Evolutionary conservation across 345 rosid genomes (phyloP), one percentile per base, ranked within the genome.

Genomic region (Melastoma malabathricum): DNA sequence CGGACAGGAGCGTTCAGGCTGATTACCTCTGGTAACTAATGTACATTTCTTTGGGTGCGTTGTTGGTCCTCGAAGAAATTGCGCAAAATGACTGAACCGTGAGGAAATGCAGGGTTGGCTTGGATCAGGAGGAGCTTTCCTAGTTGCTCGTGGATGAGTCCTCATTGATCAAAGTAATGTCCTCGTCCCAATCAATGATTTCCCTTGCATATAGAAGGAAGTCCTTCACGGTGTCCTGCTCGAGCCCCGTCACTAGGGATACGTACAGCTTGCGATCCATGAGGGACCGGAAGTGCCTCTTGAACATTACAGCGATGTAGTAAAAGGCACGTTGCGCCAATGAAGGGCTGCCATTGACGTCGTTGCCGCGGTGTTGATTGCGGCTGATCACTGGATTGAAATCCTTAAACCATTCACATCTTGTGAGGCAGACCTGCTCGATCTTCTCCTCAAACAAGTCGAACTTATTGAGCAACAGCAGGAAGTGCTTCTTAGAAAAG

Each of bases 351-450:
- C 47, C 64, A 18, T 52, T 62, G 46, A 73, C 68, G 13, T 44
- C 48, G 10, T 25, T 60, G 59, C 48, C 55, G 50, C 38, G 38
- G 12, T 51, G 60, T 48, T 58, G 61, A 62, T 69, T 64, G 18
- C 60, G 61, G 66, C 78, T 66, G 50, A 78, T 70, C 63, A 80
- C 69, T 0, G 98, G 96, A 46, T 70, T 38, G 73, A 74, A 90
- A 70, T 84, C 87, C 1, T 59, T 43, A 48, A 90, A 90, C 96
- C 96, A 86, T 68, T 90, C 93, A 1, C 96, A 92, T 23, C 44
- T 72, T 49, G 60, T 66, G 18, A 86, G 70, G 49, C 94, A 82
- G 59, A 59, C 64, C 38, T 64, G 67, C 31, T 72, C 81, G 3
- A 86, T 75, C 71, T 78, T 86, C 59, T 82, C 84, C 64, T 79